Percentiles rank a stretch among this genome's conserved stretches.
Evolutionary conservation across 2,329 filamentous ascomycete species (phyloP).

Genomic region (Dryadomyces quercus-mongolicae): DNA sequence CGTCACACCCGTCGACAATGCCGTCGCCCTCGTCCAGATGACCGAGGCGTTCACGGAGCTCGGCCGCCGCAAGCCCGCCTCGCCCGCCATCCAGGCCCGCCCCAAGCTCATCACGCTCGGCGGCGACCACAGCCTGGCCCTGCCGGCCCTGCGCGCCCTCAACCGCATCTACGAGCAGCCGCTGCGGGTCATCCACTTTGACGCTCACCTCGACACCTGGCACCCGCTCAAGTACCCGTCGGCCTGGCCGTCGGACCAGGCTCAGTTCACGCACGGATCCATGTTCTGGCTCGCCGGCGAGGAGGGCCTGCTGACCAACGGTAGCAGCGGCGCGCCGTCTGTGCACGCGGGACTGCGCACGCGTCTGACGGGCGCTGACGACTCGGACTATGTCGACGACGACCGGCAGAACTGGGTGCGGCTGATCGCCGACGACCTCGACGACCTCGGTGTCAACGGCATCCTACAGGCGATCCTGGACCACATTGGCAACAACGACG

Average conservation of each 20-base stretch:
- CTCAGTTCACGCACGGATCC: slow-evolving; percentile 74
- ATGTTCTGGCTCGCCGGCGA: slow-evolving; percentile 85
- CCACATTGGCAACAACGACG: slow-evolving; percentile 57
- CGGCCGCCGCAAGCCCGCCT: slow-evolving; percentile 25
- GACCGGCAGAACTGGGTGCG: slow-evolving; percentile 65
- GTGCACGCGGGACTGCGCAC: slow-evolving; percentile 80
- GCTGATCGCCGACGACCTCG: slow-evolving; percentile 76
- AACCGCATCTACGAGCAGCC: slow-evolving; percentile 48
- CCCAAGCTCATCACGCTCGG: slow-evolving; percentile 57
- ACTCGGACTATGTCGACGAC: slow-evolving; percentile 60
- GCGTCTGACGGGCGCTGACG: slow-evolving; percentile 53
- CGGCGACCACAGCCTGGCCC: slow-evolving; percentile 59
- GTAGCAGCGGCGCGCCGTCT: slow-evolving; percentile 49
- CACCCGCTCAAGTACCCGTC: slow-evolving; percentile 69
- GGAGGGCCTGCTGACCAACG: slow-evolving; percentile 69
- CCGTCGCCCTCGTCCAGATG: slow-evolving; percentile 72
- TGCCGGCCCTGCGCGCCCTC: slow-evolving; percentile 57
- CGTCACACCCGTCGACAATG: slow-evolving; percentile 77
- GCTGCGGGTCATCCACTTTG: slow-evolving; percentile 63
- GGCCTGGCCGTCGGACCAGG: slow-evolving; percentile 58
- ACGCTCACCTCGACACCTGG: slow-evolving; percentile 76
- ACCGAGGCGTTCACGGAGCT: slow-evolving; percentile 66
- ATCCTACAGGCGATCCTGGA: slow-evolving; percentile 59
- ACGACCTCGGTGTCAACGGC: slow-evolving; percentile 65
- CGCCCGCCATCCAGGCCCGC: slow-evolving; percentile 18